Evolutionary conservation across 306 rosid genomes (phyloP), one percentile per base, ranked within the genome.

Genomic region (Citrullus colocynthis): DNA sequence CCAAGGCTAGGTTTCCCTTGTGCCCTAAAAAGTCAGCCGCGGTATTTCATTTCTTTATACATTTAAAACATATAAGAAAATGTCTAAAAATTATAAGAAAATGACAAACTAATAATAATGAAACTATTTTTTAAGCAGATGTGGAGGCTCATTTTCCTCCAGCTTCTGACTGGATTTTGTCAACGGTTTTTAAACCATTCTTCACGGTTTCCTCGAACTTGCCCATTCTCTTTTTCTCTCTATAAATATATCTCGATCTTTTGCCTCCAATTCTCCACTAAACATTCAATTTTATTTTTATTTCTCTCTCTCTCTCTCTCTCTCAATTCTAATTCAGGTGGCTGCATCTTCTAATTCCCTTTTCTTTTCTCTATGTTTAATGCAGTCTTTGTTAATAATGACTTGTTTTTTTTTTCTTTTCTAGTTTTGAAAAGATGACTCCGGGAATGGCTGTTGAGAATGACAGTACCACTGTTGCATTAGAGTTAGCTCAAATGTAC

Each of bases 371-470:
- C 17, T 58, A 48, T 11, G 7, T 60, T 60, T 5, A 17, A 60
- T 60, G 66, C 18, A 60, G 39, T 60, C 8, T 60, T 28, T 32
- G 34, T 20, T 12, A 9, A 0, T 32, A 2, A 3, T 13, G 9
- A 1, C 0, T 63, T 11, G 3, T 32, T 13, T 34, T 63, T 15
- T 49, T 34, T 63, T 15, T 28, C 1, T 21, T 7, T 44, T 69
- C 4, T n/a, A 37, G 51, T 28, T 70, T 11, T 15, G 2, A 13
- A 13, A 42, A 21, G 10, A 59, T 58, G 67, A 8, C 79, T 32
- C 79, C 79, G 9, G 84, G 90, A 80, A 86, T 90, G 81, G 84
- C 82, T 36, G 45, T 73, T 45, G 36, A 32, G 3, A 39, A 44
- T 57, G 57, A 55, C 28, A 65, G 32, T 18, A 74, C 77, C 4